Evolutionary conservation across 345 rosid genomes (phyloP).

Genomic region (Hibiscus syriacus): DNA sequence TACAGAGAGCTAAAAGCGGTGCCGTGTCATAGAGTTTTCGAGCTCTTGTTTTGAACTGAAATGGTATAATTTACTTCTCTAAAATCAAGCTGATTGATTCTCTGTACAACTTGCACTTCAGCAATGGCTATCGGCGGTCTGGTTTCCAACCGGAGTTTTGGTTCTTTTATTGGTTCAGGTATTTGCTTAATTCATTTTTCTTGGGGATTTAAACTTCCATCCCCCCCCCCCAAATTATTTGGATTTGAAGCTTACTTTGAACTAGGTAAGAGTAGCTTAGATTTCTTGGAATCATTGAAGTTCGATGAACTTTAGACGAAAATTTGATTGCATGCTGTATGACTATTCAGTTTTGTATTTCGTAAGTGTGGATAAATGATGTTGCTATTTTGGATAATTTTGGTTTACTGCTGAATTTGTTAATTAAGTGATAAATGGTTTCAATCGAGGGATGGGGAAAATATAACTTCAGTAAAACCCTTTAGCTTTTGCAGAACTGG

Average conservation of each 20-base stretch:
- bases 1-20: constrained; percentile 1
- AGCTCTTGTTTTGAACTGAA: constrained; percentile 16
- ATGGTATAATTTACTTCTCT: constrained; percentile 23
- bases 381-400: not conserved
- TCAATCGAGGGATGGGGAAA: not conserved
- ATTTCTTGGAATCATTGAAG: not conserved
- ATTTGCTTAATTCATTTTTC: not conserved
- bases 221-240: not conserved
- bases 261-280: not conserved
- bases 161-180: constrained; percentile 60
- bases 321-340: not conserved
- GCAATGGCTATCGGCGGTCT: constrained; percentile 79
- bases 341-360: too few relatives aligned
- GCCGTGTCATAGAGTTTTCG: constrained; percentile 3
- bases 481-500: not conserved
- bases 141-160: constrained; percentile 59
- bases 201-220: not conserved
- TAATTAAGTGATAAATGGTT: not conserved
- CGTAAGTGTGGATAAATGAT: not conserved
- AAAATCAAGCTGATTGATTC: constrained; percentile 19
- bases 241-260: not conserved
- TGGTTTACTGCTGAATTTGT: not conserved
- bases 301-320: not conserved
- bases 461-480: not conserved
- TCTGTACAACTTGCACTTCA: constrained; percentile 1